Evolutionary conservation across 73 alveolate species (phyloP), one percentile per base, ranked within the genome.

Genomic region (Paramecium sonneborni): DNA sequence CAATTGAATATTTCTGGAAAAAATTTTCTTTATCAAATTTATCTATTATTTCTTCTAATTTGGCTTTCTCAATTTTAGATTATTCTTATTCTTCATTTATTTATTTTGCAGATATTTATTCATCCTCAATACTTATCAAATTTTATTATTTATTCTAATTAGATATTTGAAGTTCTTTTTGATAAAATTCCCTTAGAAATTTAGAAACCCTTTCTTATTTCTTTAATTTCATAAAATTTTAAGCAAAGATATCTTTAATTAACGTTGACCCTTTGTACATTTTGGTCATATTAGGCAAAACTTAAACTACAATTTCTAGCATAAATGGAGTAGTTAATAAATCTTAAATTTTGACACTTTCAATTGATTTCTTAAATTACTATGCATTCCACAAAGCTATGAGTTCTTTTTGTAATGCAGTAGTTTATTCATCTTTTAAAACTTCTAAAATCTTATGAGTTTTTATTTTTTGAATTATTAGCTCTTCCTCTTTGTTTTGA

Each of bases 301-400:
- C 86, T 32, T 72, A 23, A 11, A 72, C 86, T 9, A 72, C 62
- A 30, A 72, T 72, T 7, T 72, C 57, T 62, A 72, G 20, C 86
- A 72, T 72, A 18, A 72, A 72, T 12, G 86, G 86, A 1, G 86
- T 72, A 1, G 37, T 18, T 14, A 72, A 34, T 34, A 72, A 34
- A 72, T 72, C 57, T 11, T 21, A 9, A 24, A 62, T 28, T 9
- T 23, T 23, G 9, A 62, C 43, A 30, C 21, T 62, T 10, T 24
- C 7, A 11, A 62, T 62, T 0, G 82, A 9, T 28, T 12, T n/a
- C 21, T 62, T 23, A 62, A 28, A 62, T 30, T 28, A 20, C 4
- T 62, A 4, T 3, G 6, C 37, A 62, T 43, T 62, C 82, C 82
- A 62, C 8, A 62, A 12, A 23, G 67, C 23, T 48, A n/a, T 2